Base-by-base conservation (phyloP, 1,284 basidiomycete species). In the Ganoderma meredithae region DNA sequence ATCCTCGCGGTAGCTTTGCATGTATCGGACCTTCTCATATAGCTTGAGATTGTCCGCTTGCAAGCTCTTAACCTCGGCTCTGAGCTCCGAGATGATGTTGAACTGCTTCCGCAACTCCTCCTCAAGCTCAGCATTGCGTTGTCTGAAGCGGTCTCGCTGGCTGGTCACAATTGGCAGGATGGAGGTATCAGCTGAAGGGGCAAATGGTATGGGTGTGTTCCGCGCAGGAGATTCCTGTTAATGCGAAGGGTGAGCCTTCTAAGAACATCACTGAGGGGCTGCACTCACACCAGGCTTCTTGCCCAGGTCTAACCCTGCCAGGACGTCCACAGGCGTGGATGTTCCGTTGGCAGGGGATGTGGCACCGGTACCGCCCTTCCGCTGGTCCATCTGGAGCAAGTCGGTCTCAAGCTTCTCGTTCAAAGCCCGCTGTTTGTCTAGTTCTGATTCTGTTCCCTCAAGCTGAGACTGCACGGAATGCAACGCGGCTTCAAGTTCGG, bases 41-140 rank as follows among this genome's bases (percentile, higher is more conserved):
- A 97, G 83, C 79, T 98, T 98, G 65, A 98, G 86, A 78, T 98
- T 98, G 79, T 98, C 97, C 0, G 90, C 86, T 80, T 98, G 96
- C 41, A 98, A 84, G 59, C 88, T 90, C 79, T 79, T 79, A 56
- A 79, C 76, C 81, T 98, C 97, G 33, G 89, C 83, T 13, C 95
- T 90, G 22, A 98, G 84, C 75, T 98, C 96, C 0, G 95, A 95
- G 72, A 99, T 96, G 63, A 92, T 89, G 71, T 96, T 94, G 82
- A 95, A 97, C 79, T 99, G 97, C 74, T 92, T 95, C 59, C 96
- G 92, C 9, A 99, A 87, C 82, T 99, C 96, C 91, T 99, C 96
- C 82, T 99, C 97, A 12, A 99, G 87, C 78, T 99, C 97, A 22
- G 95, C 93, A 77, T 99, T 99, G 19, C 97, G 89, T 77, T 96